Conservation (phyloP, 2,329 filamentous ascomycete species). For the Microcyclosporella mali region DNA sequence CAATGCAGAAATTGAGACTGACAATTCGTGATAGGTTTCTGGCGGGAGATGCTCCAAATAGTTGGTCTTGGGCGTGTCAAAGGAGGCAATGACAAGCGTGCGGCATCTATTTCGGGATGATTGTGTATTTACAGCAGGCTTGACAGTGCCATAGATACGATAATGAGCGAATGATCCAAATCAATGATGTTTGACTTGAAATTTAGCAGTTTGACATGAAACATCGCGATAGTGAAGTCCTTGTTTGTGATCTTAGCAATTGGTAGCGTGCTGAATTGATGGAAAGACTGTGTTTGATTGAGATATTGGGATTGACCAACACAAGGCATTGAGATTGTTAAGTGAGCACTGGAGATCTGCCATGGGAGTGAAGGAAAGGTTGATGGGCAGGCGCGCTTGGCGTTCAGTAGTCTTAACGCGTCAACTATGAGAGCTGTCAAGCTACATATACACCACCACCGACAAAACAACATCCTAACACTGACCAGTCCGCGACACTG, state of each 20-base stretch:
- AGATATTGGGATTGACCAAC: no score
- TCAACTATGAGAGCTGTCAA: no score
- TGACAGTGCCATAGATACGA: neutral
- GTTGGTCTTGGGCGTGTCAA: slow-evolving; percentile 30
- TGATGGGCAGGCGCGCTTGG: neutral
- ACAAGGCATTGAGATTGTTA: no score
- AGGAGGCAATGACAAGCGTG: slow-evolving; percentile 8
- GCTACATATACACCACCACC: no score
- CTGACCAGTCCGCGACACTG: no score
- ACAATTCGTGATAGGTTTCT: slow-evolving; percentile 37
- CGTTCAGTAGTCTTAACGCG: neutral
- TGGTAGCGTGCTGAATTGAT: neutral
- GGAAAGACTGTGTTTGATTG: neutral
- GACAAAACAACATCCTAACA: no score
- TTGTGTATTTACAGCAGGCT: neutral
- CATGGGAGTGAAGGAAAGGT: neutral
- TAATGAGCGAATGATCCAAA: neutral
- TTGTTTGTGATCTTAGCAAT: neutral
- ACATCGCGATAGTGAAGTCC: neutral
- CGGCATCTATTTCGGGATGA: slow-evolving; percentile 2
- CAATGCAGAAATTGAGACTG: no score
- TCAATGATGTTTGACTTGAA: neutral
- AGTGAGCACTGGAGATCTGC: no score
- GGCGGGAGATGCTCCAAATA: slow-evolving; percentile 47
- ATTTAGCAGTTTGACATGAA: neutral